Base-by-base conservation (phyloP, 305 asterid species). In the Fraxinus velutina region DNA sequence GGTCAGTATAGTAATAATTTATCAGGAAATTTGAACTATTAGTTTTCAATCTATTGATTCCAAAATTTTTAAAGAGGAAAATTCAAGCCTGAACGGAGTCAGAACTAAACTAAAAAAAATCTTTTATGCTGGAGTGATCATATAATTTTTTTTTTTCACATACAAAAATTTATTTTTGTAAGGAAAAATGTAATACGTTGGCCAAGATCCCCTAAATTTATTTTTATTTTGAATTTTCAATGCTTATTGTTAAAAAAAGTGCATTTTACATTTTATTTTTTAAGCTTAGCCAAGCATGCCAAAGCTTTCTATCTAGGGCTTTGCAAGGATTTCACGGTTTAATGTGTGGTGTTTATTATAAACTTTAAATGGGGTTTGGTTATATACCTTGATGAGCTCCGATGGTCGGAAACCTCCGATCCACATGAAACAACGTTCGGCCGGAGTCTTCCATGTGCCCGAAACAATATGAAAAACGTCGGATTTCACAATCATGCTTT, bases 381-480 rank as follows among this genome's bases (percentile, higher is more conserved):
- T 60, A 64, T 81, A 10, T 86, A 78, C 99, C 97, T 94, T 96
- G 75, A 94, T 91, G 89, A 96, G 82, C 75, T 93, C 92, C 0
- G 99, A 93, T 5, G 99, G 98, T 9, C 98, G 94, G 88, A 94
- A 90, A 76, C 93, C 99, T 0, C 99, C 99, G 5, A 96, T 81
- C 99, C 99, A 96, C 88, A 94, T 82, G 89, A 94, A 94, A 87
- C 98, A 94, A 0, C 99, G 89, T 83, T 96, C 99, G 0, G 97
- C 98, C 10, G 99, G 98, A 33, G 98, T 92, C 84, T 88, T 92
- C 97, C 98, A 96, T 80, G 77, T 84, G 87, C 99, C 99, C 57
- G 98, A 92, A 82, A 93, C 68, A 3, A 94, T 86, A 86, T 96
- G 98, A 82, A 96, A 92, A 5, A 94, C 94, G 34, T 96, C 98